A percentile compares a stretch with the other conserved stretches of the same genome.
Conservation (phyloP, 106 monocot species). For the Acorus calamus region DNA sequence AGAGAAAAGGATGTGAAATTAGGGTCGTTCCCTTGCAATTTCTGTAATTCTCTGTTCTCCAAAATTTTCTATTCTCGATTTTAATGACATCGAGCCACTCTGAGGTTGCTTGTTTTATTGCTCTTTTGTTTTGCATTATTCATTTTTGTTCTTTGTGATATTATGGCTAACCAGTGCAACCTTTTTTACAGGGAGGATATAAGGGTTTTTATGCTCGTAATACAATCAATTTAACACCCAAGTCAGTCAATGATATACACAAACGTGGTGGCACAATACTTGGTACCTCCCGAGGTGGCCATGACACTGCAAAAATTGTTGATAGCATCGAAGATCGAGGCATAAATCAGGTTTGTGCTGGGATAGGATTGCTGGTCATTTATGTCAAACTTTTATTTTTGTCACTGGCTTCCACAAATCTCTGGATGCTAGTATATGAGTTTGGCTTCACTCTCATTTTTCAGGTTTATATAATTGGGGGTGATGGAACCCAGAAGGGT, state of each 20-base stretch:
- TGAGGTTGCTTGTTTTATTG: too few species aligned
- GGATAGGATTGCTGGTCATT: neutral
- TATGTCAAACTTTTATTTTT: neutral
- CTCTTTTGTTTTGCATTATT: too few species aligned
- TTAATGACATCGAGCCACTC: too few species aligned
- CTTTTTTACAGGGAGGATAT: constrained; percentile 53
- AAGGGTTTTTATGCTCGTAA: constrained; percentile 83
- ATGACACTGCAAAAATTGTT: constrained; percentile 81
- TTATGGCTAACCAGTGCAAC: too few species aligned
- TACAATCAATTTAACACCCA: constrained; percentile 56
- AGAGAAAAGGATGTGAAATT: too few species aligned
- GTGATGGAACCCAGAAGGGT: constrained; percentile 92
- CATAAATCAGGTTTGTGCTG: constrained; percentile 62
- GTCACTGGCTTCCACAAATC: neutral
- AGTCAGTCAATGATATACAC: constrained; percentile 76
- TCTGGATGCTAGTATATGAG: neutral
- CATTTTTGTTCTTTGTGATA: too few species aligned
- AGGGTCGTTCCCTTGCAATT: too few species aligned
- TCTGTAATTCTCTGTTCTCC: too few species aligned
- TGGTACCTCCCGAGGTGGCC: constrained; percentile 78
- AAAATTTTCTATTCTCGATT: too few species aligned
- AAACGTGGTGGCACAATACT: constrained; percentile 88
- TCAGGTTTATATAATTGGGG: constrained; percentile 90
- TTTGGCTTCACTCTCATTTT: neutral
- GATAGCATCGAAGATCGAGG: constrained; percentile 79